Conservation (phyloP, 768 basidiomycete genomes). For the Naganishia onofrii region DNA sequence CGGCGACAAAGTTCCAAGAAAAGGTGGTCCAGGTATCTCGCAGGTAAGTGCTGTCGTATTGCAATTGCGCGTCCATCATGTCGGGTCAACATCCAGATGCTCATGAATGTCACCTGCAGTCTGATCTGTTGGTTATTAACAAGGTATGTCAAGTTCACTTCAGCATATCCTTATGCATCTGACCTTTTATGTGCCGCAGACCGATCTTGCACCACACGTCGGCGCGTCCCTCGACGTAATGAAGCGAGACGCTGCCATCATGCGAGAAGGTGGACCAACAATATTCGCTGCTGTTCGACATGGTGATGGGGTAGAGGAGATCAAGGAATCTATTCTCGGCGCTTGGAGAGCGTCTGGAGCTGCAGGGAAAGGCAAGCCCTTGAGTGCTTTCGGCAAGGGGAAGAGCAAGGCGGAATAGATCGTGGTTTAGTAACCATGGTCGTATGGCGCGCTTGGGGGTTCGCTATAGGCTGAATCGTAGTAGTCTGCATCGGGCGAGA, state of each 20-base stretch:
- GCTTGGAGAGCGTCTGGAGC: conserved; percentile 71
- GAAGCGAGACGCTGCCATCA: conserved; percentile 84
- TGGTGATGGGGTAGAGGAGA: conserved; percentile 72
- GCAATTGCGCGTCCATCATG: not conserved
- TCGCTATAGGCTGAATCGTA: not conserved
- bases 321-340: conserved; percentile 73
- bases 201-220: conserved; percentile 87
- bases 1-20: conserved; percentile 96
- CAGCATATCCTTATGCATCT: not conserved
- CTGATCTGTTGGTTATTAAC: conserved; percentile 90
- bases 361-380: conserved; percentile 29
- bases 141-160: conserved; percentile 61
- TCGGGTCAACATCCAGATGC: not conserved
- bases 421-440: not conserved
- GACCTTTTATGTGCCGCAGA: conserved; percentile 57
- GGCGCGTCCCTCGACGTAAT: conserved; percentile 91
- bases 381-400: conserved; percentile 34
- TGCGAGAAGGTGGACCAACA: conserved; percentile 93
- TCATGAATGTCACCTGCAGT: conserved; percentile 56
- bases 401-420: conserved; percentile 36
- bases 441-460: not conserved
- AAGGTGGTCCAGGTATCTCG: conserved; percentile 96
- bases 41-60: conserved; percentile 38
- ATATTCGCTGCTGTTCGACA: conserved; percentile 82
- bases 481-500: not conserved